These are phyloP conservation scores for Poteriospumella lacustris DNA, from an alignment of 108 stramenopile species.

Conservation along the genomic window DNA sequence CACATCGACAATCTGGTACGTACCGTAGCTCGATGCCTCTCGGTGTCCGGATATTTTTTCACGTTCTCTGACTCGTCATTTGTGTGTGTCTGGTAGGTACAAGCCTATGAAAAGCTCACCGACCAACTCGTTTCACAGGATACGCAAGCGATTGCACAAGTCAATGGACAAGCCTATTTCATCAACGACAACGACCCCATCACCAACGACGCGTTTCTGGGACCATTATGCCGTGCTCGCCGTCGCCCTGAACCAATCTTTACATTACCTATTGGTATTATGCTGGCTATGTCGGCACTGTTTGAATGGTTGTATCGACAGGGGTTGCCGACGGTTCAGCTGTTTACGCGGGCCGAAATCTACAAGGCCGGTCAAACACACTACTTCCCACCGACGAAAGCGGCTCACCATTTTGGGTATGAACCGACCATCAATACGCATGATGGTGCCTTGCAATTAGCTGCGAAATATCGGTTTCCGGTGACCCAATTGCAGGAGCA, in stretches of 20 bases:
- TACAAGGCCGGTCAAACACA: neutral
- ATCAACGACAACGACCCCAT: neutral
- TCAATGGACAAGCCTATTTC: neutral
- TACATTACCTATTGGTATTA: neutral
- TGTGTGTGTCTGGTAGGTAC: neutral
- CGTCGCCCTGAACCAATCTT: neutral
- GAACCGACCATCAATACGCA: neutral
- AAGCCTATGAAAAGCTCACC: neutral
- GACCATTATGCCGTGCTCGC: neutral
- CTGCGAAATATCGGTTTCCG: no score
- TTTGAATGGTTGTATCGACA: neutral
- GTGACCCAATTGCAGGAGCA: no score
- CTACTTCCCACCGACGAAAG: neutral
- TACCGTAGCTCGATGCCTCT: neutral
- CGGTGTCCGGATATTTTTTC: neutral
- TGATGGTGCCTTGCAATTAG: neutral
- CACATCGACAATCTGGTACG: slow-evolving; percentile 17
- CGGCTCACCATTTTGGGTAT: neutral
- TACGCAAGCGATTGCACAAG: neutral
- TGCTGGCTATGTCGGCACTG: neutral
- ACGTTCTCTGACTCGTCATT: neutral
- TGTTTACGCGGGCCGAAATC: slow-evolving; percentile 4
- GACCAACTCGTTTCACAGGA: neutral
- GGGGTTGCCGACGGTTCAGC: neutral
- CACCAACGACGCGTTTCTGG: neutral